These are phyloP conservation scores for Saccharum hybrid DNA, from an alignment of 202 grass and related monocot genomes.

Conservation along the genomic window DNA sequence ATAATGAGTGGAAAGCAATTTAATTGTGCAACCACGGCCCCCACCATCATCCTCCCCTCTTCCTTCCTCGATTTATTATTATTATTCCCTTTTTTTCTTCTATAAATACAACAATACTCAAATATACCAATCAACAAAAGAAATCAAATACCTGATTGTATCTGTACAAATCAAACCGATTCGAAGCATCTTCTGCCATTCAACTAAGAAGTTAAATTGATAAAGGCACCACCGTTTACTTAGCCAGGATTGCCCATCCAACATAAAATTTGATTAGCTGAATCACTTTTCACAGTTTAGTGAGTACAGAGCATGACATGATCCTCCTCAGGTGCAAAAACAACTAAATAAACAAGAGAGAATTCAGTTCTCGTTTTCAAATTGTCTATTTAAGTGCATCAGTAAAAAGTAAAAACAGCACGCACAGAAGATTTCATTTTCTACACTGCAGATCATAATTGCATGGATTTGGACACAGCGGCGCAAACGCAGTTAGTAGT, in stretches of 20 bases:
- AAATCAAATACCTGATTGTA: neutral
- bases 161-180: neutral
- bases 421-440: constrained; percentile 36
- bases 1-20: too few relatives aligned
- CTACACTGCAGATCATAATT: constrained; percentile 7
- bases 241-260: neutral
- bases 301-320: neutral
- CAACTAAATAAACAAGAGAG: neutral
- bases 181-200: neutral
- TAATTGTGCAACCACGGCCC: too few relatives aligned
- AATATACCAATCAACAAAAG: too few relatives aligned
- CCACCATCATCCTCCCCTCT: too few relatives aligned
- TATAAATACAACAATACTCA: too few relatives aligned
- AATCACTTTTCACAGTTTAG: constrained; percentile 33
- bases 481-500: constrained; percentile 38
- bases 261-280: neutral
- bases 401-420: constrained; percentile 28
- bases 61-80: too few relatives aligned
- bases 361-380: constrained; percentile 29
- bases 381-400: constrained; percentile 34
- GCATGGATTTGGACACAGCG: constrained; percentile 12
- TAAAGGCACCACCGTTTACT: too few relatives aligned
- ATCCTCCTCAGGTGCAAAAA: constrained; percentile 41
- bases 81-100: too few relatives aligned
- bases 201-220: too few relatives aligned